Conservation (phyloP, 495 filamentous ascomycete genomes). For the Antarctomyces pellizariae region DNA sequence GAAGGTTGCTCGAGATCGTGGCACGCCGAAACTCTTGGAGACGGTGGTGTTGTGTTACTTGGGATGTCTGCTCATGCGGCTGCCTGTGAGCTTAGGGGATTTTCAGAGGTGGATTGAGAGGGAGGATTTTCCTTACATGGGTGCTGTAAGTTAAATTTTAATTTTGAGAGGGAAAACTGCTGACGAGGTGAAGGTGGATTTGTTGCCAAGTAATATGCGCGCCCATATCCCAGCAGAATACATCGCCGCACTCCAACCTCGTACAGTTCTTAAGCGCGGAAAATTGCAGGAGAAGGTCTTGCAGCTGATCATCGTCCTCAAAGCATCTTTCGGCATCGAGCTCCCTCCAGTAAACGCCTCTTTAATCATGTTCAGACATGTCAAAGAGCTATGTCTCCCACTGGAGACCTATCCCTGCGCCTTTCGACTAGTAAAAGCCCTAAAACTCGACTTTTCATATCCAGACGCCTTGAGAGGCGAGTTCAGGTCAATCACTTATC, state of each 20-base stretch:
- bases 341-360: constrained; percentile 52
- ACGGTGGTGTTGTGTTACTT: constrained; percentile 44
- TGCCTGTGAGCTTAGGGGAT: constrained; percentile 38
- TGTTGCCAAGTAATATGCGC: constrained; percentile 42
- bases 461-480: constrained; percentile 15
- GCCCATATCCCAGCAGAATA: constrained; percentile 37
- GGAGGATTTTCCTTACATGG: constrained; percentile 15
- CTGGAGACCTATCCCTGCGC: constrained; percentile 45
- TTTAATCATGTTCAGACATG: constrained; percentile 40
- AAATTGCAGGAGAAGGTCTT: constrained; percentile 38
- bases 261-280: constrained; percentile 25
- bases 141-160: constrained; percentile 14
- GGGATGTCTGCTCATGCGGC: constrained; percentile 34
- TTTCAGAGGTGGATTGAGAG: constrained; percentile 26
- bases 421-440: constrained; percentile 29
- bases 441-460: constrained; percentile 33
- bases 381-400: constrained; percentile 60
- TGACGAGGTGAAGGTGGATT: constrained; percentile 7
- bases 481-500: constrained; percentile 19
- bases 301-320: constrained; percentile 35
- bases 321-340: constrained; percentile 37
- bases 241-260: constrained; percentile 29
- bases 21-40: constrained; percentile 37
- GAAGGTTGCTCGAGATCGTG: no score
- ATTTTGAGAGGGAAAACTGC: neutral